Conservation (phyloP, 177 flowering plant genomes). For the Vitis hybrid region DNA sequence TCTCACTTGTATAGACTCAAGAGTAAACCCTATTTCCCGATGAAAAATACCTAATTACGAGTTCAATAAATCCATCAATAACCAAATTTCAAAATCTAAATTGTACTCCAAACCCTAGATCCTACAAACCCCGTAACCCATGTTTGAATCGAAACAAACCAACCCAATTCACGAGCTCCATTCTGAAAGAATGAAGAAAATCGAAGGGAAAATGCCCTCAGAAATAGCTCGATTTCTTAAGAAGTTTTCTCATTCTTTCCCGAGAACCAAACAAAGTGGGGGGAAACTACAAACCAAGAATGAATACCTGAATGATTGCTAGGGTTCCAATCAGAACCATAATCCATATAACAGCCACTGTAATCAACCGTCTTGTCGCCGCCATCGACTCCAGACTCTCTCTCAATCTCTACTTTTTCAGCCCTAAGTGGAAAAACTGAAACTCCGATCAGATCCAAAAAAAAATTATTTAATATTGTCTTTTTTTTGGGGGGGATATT, state of each 20-base stretch:
- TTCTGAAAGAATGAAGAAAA: too few species aligned
- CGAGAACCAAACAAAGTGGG: background rate
- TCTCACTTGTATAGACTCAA: background rate
- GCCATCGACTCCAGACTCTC: slow-evolving; percentile 18
- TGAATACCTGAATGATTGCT: slow-evolving; percentile 46
- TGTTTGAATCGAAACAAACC: too few species aligned
- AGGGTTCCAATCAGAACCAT: slow-evolving; percentile 47
- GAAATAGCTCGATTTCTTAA: background rate
- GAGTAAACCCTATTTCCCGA: too few species aligned
- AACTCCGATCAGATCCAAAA: too few species aligned
- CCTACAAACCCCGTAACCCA: too few species aligned
- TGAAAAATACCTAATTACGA: too few species aligned
- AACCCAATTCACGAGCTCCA: too few species aligned
- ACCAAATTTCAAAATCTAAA: too few species aligned
- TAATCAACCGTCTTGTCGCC: slow-evolving; percentile 27
- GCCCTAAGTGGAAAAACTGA: background rate
- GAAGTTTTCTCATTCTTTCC: background rate
- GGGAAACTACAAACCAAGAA: background rate
- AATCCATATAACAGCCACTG: slow-evolving; percentile 42
- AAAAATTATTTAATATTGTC: too few species aligned
- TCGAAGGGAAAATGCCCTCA: background rate
- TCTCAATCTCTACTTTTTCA: background rate
- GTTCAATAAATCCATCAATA: too few species aligned
- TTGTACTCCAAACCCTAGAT: too few species aligned
- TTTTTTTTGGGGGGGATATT: too few species aligned